Evolutionary conservation across 1,284 basidiomycete genomes (phyloP).

Genomic region (Erythrobasidium hasegawianum): DNA sequence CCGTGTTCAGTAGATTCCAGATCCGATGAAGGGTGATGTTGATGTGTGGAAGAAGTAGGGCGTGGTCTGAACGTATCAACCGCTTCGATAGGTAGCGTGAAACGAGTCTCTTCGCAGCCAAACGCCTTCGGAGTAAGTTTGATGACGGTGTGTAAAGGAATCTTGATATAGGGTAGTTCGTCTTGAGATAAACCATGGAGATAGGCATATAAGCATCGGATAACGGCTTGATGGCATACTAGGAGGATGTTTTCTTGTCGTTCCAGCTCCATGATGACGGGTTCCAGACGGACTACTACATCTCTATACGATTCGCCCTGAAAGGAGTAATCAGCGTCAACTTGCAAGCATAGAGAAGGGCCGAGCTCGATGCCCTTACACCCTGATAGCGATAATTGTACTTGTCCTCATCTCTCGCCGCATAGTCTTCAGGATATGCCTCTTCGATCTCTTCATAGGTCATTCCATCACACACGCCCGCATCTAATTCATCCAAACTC

Average conservation of each 20-base stretch:
- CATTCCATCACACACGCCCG: slow-evolving; percentile 99
- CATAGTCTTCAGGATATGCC: slow-evolving; percentile 96
- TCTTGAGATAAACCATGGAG: slow-evolving; percentile 80
- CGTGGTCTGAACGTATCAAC: slow-evolving; percentile 64
- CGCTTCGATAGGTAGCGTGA: slow-evolving; percentile 78
- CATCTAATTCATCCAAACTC: slow-evolving; percentile 94
- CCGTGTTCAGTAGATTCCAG: not conserved
- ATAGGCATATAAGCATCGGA: slow-evolving; percentile 67
- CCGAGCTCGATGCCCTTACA: no score
- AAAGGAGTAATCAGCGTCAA: no score
- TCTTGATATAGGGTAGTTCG: slow-evolving; percentile 94
- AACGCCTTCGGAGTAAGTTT: slow-evolving; percentile 97
- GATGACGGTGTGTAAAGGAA: slow-evolving; percentile 79
- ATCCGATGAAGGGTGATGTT: no score
- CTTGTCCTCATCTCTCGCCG: slow-evolving; percentile 98
- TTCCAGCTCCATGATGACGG: slow-evolving; percentile 98
- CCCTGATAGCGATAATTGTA: slow-evolving; percentile 97
- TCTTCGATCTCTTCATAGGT: slow-evolving; percentile 98
- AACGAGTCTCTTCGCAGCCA: slow-evolving; percentile 95
- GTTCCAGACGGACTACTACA: slow-evolving; percentile 63
- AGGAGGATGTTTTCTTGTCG: slow-evolving; percentile 95
- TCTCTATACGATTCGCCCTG: slow-evolving; percentile 89
- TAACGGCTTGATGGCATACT: slow-evolving; percentile 92
- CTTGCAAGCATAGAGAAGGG: no score
- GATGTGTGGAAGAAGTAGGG: no score